Evolutionary conservation across 2,329 filamentous ascomycete species (phyloP), one percentile per base, ranked within the genome.

Genomic region (Fusarium denticulatum): DNA sequence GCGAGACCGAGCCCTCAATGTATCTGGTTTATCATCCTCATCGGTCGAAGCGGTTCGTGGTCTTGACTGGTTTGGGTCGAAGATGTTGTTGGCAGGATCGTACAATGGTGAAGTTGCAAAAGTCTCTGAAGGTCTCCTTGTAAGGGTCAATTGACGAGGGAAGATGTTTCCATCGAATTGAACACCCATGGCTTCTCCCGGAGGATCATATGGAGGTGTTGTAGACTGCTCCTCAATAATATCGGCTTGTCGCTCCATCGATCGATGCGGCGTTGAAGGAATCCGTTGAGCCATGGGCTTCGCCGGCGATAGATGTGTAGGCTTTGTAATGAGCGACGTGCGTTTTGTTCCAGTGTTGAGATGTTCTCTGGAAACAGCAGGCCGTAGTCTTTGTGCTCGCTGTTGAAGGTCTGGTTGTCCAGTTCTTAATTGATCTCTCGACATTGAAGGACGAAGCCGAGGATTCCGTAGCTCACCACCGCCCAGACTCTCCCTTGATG

Each of bases 381-480:
- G 62, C 47, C 85, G 82, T 7, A 86, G 78, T 69, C 82, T 83
- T 20, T 84, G 82, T 59, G 80, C 82, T 65, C 81, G 81, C 52
- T 85, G 70, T 45, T 83, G 75, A 71, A 46, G 71, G 49, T 66
- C 62, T 72, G 63, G 56, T 55, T 63, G 73, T 32, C 62, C 47
- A n/a, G 59, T 67, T 28, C 79, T 79, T 40, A 85, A 78, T 67
- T 81, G 83, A 66, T 82, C 82, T 60, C 83, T 80, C 7, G 86
- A 85, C 50, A 82, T 60, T n/a, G 83, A 77, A 32, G 82, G 67
- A 36, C 85, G 83, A 18, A 86, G 79, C 60, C 83, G 83, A 22
- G 84, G 83, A 50, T 81, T 82, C 65, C 81, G 81, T 47, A 85
- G 71, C 34, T 83, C 81, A 26, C 76, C 81, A 26, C 76, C 77